These are phyloP conservation scores for Cytospora chrysosperma DNA, from an alignment of 2,329 filamentous ascomycete genomes.

Conservation along the genomic window DNA sequence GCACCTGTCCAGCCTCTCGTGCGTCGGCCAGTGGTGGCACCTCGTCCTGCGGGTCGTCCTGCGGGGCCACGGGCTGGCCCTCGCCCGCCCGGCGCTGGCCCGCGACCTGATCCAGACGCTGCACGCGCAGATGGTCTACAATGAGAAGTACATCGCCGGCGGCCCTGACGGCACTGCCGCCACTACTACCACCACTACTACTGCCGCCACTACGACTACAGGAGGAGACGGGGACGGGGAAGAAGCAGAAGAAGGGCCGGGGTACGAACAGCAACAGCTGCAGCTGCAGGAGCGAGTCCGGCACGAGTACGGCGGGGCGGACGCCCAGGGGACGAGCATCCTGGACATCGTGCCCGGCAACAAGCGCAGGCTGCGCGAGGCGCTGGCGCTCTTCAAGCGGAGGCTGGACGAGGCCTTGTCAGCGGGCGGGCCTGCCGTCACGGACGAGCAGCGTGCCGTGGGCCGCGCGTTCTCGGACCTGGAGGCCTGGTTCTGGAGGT, in stretches of 20 bases:
- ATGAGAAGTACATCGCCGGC: conserved; percentile 47
- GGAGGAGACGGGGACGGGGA: neutral
- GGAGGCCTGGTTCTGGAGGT: conserved; percentile 46
- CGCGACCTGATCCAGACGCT: conserved; percentile 49
- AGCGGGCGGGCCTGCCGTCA: conserved; percentile 31
- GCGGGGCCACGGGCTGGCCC: conserved; percentile 47
- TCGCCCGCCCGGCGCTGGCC: conserved; percentile 44
- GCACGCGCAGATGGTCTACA: conserved; percentile 55
- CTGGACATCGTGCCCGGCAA: conserved; percentile 36
- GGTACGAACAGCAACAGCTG: neutral
- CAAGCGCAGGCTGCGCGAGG: conserved; percentile 40
- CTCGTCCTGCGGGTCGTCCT: conserved; percentile 52
- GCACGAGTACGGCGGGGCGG: conserved; percentile 9
- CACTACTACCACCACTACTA: neutral
- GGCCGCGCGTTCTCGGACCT: conserved; percentile 50
- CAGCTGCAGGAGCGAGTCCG: no score
- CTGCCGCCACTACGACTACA: neutral
- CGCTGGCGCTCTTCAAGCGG: conserved; percentile 55
- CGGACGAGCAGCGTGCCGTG: conserved; percentile 43
- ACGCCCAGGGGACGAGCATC: conserved; percentile 26
- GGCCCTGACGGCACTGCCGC: neutral
- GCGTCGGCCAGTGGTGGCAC: conserved; percentile 63
- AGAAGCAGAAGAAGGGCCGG: neutral
- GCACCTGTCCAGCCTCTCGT: conserved; percentile 57
- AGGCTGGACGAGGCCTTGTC: conserved; percentile 43